Evolutionary conservation across 1,139 yeast genomes (phyloP).

Genomic region (Yamadazyma siamensis): DNA sequence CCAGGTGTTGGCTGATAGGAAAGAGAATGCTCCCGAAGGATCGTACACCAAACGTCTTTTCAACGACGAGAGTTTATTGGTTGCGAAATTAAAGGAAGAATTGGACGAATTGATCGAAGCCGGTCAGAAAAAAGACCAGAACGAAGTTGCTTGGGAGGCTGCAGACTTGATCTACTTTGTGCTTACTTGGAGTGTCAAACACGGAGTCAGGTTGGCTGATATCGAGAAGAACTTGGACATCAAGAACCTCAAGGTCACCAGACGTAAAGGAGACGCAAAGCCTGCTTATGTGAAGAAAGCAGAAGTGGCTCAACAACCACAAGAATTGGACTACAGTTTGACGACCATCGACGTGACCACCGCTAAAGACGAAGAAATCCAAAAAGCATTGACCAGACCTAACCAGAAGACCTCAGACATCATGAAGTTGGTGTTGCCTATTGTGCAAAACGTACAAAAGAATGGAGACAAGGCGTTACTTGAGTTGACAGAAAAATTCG

Average conservation of each 20-base stretch:
- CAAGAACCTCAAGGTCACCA: slow-evolving; percentile 80
- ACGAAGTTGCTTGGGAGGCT: slow-evolving; percentile 93
- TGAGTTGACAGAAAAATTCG: slow-evolving; percentile 87
- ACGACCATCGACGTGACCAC: slow-evolving; percentile 52
- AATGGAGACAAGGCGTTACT: slow-evolving; percentile 85
- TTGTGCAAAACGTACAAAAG: slow-evolving; percentile 69
- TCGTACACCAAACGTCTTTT: slow-evolving; percentile 90
- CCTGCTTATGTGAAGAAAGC: slow-evolving; percentile 51
- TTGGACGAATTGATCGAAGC: slow-evolving; percentile 96
- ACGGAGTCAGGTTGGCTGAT: slow-evolving; percentile 76
- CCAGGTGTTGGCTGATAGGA: slow-evolving; percentile 53
- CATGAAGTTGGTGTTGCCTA: slow-evolving; percentile 89
- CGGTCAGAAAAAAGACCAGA: slow-evolving; percentile 36
- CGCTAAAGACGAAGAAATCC: slow-evolving; percentile 42
- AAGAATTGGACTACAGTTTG: slow-evolving; percentile 48
- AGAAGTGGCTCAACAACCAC: slow-evolving; percentile 12
- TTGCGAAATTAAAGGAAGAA: slow-evolving; percentile 91
- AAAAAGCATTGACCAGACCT: slow-evolving; percentile 74
- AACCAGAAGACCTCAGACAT: slow-evolving; percentile 88
- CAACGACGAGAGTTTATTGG: slow-evolving; percentile 66
- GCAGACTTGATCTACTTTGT: slow-evolving; percentile 94
- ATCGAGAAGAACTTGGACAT: slow-evolving; percentile 81
- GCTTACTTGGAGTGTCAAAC: slow-evolving; percentile 76
- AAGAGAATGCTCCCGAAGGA: slow-evolving; percentile 73
- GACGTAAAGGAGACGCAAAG: slow-evolving; percentile 96